phyloP scores from a whole-genome alignment of 495 filamentous ascomycete species.

The Cercophora scortea region DNA sequence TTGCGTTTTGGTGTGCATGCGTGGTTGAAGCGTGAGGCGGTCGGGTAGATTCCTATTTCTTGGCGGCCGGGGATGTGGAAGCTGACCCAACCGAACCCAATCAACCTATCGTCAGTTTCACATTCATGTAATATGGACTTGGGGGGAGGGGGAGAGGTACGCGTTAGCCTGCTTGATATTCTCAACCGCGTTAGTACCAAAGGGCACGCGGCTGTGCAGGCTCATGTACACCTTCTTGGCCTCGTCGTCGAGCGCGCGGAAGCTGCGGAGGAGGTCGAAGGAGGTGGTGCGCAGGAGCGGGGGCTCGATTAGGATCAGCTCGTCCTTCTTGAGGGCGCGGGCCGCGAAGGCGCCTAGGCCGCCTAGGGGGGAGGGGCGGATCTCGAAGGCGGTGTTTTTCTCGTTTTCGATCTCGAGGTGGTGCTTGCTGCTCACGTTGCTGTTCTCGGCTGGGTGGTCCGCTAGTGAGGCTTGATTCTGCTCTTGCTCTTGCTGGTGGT shows the following conservation, averaged over 20 bases:
- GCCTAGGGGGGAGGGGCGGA: slow-evolving; percentile 15
- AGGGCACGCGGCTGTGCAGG: slow-evolving; percentile 6
- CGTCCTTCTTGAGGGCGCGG: slow-evolving; percentile 11
- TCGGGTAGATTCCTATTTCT: slow-evolving; percentile 17
- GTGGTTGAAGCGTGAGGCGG: slow-evolving; percentile 29
- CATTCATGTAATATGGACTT: neutral
- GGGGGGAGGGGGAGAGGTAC: slow-evolving; percentile 15
- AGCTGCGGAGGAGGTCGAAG: slow-evolving; percentile 6
- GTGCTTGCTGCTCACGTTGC: neutral
- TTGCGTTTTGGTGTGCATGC: slow-evolving; percentile 15
- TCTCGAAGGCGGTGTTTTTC: slow-evolving; percentile 7
- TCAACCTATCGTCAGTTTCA: no score
- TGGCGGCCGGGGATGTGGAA: slow-evolving; percentile 11
- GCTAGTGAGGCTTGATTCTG: neutral
- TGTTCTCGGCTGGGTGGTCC: neutral
- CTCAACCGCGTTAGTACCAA: slow-evolving; percentile 9
- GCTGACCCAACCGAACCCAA: neutral
- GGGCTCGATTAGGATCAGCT: slow-evolving; percentile 20
- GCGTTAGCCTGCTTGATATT: slow-evolving; percentile 18
- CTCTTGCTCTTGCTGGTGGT: no score
- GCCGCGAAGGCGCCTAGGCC: slow-evolving; percentile 26
- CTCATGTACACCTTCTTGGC: slow-evolving; percentile 2
- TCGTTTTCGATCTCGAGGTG: neutral
- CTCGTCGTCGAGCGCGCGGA: slow-evolving; percentile 7
- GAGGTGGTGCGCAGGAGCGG: slow-evolving; percentile 13